Percentiles rank a stretch among this genome's conserved stretches.
These are phyloP conservation scores for Yamadazyma taylorii DNA, from an alignment of 1,139 yeast genomes.

Conservation along the genomic window DNA sequence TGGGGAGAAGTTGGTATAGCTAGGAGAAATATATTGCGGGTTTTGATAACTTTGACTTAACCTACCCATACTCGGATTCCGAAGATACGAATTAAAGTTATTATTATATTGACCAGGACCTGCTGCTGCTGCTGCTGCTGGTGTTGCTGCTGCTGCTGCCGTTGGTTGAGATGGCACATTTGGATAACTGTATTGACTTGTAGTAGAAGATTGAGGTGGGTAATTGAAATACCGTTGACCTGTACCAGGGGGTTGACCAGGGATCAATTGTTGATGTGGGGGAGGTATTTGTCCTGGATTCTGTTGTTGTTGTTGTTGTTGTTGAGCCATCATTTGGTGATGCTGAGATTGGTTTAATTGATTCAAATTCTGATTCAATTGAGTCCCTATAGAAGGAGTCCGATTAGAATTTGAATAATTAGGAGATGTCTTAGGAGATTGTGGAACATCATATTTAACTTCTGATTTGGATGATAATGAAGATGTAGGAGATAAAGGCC, in stretches of 20 bases:
- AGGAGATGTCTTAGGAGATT: conserved; percentile 47
- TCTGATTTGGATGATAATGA: conserved; percentile 37
- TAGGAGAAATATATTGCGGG: conserved; percentile 12
- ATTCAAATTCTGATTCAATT: conserved; percentile 2
- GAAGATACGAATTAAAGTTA: background rate
- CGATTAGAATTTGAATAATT: conserved; percentile 4
- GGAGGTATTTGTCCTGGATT: background rate
- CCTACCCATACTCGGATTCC: conserved; percentile 1
- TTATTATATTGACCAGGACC: conserved; percentile 2
- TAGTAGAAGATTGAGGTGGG: background rate
- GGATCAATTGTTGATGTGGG: too few relatives aligned
- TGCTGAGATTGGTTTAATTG: background rate
- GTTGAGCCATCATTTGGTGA: background rate
- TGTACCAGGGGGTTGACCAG: background rate
- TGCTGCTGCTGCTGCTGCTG: too few relatives aligned
- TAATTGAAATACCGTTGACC: background rate
- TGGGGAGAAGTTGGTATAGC: conserved; percentile 10
- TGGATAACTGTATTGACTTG: conserved; percentile 1
- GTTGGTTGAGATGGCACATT: conserved; percentile 1
- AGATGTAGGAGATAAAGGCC: conserved; percentile 34
- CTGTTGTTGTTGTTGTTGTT: background rate
- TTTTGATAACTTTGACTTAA: conserved; percentile 8
- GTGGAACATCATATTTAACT: conserved; percentile 36
- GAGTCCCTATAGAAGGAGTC: conserved; percentile 6
- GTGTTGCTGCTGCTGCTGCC: too few relatives aligned